Evolutionary conservation across 202 grass and related monocot species (phyloP).

Genomic region (Panicum virgatum): DNA sequence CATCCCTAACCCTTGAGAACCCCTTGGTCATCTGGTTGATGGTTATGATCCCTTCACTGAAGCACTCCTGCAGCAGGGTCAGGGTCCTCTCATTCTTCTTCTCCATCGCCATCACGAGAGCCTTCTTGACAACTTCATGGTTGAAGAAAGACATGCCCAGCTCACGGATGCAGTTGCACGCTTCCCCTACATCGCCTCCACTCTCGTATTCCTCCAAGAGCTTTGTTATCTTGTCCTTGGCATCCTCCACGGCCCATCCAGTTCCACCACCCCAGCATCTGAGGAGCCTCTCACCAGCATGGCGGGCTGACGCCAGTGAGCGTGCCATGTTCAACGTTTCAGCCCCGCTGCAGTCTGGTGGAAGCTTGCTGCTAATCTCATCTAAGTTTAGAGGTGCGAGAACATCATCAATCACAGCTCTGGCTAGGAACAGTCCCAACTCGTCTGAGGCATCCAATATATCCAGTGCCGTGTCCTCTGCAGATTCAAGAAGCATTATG

Average conservation of each 20-base stretch:
- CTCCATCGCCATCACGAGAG: conserved; percentile 90
- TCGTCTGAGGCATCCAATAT: conserved; percentile 95
- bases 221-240: conserved; percentile 93
- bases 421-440: conserved; percentile 81
- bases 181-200: conserved; percentile 84
- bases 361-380: conserved; percentile 82
- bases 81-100: conserved; percentile 77
- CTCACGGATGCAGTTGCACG: conserved; percentile 94
- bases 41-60: conserved; percentile 90
- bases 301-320: conserved; percentile 77
- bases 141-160: conserved; percentile 94
- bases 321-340: conserved; percentile 80
- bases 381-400: conserved; percentile 81
- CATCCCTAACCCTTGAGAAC: conserved; percentile 83
- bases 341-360: conserved; percentile 66
- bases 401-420: conserved; percentile 97
- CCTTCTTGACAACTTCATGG: conserved; percentile 98
- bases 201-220: conserved; percentile 93
- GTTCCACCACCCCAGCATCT: conserved; percentile 96
- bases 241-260: conserved; percentile 83
- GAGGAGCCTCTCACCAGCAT: conserved; percentile 93
- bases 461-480: conserved; percentile 93
- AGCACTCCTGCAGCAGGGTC: conserved; percentile 75
- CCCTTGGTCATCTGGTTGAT: conserved; percentile 97
- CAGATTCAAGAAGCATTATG: conserved; percentile 90